Evolutionary conservation across 148 eudicot species (phyloP).

Genomic region (Amaranthus cruentus): DNA sequence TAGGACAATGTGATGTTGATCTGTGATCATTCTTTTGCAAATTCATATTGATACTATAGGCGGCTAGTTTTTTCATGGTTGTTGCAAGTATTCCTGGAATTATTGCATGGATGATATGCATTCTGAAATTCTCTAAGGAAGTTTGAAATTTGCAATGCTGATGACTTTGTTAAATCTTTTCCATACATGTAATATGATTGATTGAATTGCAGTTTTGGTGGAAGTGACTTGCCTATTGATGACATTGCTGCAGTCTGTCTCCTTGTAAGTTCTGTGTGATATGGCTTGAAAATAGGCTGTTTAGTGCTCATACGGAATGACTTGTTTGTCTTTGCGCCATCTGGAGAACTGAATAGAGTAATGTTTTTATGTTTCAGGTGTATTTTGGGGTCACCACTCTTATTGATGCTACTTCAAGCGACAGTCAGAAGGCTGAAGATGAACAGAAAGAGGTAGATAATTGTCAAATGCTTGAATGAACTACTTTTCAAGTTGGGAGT

Average conservation of each 20-base stretch:
- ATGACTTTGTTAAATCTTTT: conserved; percentile 14
- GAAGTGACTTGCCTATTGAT: conserved; percentile 81
- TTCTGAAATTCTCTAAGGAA: conserved; percentile 4
- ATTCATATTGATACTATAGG: not conserved
- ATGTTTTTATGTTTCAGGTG: conserved; percentile 41
- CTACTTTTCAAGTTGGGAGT: not conserved
- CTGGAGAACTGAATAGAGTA: not conserved
- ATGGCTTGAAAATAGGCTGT: conserved; percentile 7
- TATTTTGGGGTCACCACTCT: conserved; percentile 93
- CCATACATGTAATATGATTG: conserved; percentile 1
- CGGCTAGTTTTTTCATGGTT: not conserved
- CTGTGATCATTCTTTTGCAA: no score
- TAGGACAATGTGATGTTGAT: no score
- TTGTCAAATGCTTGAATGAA: conserved; percentile 4
- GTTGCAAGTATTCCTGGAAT: not conserved
- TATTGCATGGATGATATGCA: not conserved
- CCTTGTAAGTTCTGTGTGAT: conserved; percentile 45
- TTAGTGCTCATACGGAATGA: not conserved
- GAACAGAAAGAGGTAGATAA: conserved; percentile 88
- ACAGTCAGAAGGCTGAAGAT: conserved; percentile 78
- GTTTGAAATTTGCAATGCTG: not conserved
- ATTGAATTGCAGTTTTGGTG: conserved; percentile 57
- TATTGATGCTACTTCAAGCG: conserved; percentile 76
- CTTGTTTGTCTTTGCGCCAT: not conserved
- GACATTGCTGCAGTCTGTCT: conserved; percentile 93